Base-by-base conservation (phyloP, 2,329 filamentous ascomycete genomes). In the Allantophomopsis cytisporea region DNA sequence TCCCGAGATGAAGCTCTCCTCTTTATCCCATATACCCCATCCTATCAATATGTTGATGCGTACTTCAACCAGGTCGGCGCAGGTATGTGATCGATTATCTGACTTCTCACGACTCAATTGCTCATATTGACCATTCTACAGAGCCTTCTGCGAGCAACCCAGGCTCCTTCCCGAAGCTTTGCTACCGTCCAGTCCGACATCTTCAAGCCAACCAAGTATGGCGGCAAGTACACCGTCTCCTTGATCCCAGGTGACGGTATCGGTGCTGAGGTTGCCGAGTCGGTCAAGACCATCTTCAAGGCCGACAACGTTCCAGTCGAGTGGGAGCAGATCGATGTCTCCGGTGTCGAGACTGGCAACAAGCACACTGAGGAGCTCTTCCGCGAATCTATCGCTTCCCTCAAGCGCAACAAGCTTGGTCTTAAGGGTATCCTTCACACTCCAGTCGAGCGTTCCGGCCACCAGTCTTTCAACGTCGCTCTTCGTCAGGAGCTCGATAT, bases 391-490 rank as follows among this genome's bases (percentile, higher is more conserved):
- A 88, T 98, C 58, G 80, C 87, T 45, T 96, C 91, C 41, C 77
- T 98, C 57, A 86, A 86, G 72, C 83, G 91, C 66, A 98, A 98
- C 78, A 96, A 96, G 79, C 79, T 98, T 54, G 91, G 88, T 54
- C 76, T 98, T 57, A 98, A 98, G 78, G 91, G 91, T 64, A 98
- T 98, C 63, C 76, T 98, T 36, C 89, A 95, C 74, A 98, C 91
- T 18, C 91, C 91, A 51, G 84, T 98, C 60, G 85, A 88, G 69
- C 81, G 91, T 55, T 94, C 88, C 49, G 91, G 91, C 55, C 91
- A 98, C 75, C 86, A 94, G 68, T 94, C 85, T 52, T 98, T 98
- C 87, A 98, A 98, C 72, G 91, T 98, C 53, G 91, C 91, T 55
- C 80, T 98, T 63, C 87, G 91, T 57, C 91, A 98, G 72, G 91